Evolutionary conservation across 306 rosid genomes (phyloP).

Genomic region (Bauhinia variegata): DNA sequence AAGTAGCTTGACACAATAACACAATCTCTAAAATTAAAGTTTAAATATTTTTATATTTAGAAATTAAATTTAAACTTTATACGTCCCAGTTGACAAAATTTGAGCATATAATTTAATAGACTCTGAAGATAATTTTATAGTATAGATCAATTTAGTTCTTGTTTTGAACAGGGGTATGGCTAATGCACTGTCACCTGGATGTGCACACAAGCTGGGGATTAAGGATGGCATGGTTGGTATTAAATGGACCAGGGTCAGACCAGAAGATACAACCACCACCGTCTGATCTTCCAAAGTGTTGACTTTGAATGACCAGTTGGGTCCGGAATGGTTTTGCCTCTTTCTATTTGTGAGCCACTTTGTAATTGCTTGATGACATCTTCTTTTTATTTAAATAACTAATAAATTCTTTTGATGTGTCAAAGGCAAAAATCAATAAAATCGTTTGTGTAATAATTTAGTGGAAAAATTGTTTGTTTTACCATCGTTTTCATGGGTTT

Average conservation of each 20-base stretch:
- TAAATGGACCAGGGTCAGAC: constrained; percentile 61
- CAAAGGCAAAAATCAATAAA: constrained; percentile 26
- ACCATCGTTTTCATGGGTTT: constrained; percentile 42
- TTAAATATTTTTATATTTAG: no score
- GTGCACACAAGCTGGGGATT: constrained; percentile 92
- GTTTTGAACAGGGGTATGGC: constrained; percentile 93
- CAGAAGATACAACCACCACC: constrained; percentile 89
- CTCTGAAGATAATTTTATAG: no score
- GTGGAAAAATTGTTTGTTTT: constrained; percentile 21
- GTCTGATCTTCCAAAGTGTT: constrained; percentile 79
- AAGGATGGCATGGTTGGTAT: constrained; percentile 83
- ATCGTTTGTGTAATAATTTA: constrained; percentile 15
- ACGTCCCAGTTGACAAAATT: no score
- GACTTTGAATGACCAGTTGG: constrained; percentile 40
- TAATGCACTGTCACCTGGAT: constrained; percentile 92
- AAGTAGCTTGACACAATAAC: no score
- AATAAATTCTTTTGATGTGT: constrained; percentile 37
- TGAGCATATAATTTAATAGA: no score
- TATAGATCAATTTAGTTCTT: no score
- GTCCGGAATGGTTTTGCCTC: constrained; percentile 14
- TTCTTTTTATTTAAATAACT: constrained; percentile 1
- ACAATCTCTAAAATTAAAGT: no score
- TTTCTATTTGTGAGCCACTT: not conserved
- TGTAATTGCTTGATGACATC: not conserved
- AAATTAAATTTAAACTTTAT: no score